Conservation (phyloP, 2,329 filamentous ascomycete genomes). For the Didymella pomorum region DNA sequence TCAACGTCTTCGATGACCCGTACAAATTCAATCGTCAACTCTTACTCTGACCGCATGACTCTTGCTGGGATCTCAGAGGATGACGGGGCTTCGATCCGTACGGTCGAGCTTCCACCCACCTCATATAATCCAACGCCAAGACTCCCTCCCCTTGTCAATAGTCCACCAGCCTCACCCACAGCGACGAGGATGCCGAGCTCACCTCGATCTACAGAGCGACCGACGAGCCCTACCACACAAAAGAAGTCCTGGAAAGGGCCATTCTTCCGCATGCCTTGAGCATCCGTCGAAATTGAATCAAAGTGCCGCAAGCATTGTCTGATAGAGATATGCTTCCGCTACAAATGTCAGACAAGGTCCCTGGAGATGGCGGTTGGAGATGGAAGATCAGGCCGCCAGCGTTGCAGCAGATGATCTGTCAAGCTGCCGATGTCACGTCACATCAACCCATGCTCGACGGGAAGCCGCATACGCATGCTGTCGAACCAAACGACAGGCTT, state of each 20-base stretch:
- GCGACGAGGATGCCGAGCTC: constrained; percentile 23
- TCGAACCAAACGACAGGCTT: constrained; percentile 1
- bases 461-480: constrained; percentile 2
- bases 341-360: neutral
- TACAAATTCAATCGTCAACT: constrained; percentile 42
- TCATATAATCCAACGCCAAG: constrained; percentile 28
- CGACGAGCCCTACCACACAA: constrained; percentile 13
- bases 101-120: constrained; percentile 31
- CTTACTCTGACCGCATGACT: constrained; percentile 42
- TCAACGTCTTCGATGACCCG: constrained; percentile 34
- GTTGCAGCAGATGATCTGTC: neutral
- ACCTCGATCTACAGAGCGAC: constrained; percentile 10
- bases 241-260: constrained; percentile 45
- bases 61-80: constrained; percentile 44
- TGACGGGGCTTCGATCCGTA: constrained; percentile 40
- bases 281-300: neutral
- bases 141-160: constrained; percentile 25
- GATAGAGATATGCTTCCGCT: neutral
- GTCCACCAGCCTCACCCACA: constrained; percentile 27
- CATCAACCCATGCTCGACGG: constrained; percentile 2
- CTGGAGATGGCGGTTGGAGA: neutral
- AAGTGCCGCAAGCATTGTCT: neutral
- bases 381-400: neutral
- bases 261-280: constrained; percentile 42
- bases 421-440: constrained; percentile 6